Evolutionary conservation across 2,329 filamentous ascomycete genomes (phyloP), one percentile per base, ranked within the genome.

Genomic region (Fusarium coffeatum): DNA sequence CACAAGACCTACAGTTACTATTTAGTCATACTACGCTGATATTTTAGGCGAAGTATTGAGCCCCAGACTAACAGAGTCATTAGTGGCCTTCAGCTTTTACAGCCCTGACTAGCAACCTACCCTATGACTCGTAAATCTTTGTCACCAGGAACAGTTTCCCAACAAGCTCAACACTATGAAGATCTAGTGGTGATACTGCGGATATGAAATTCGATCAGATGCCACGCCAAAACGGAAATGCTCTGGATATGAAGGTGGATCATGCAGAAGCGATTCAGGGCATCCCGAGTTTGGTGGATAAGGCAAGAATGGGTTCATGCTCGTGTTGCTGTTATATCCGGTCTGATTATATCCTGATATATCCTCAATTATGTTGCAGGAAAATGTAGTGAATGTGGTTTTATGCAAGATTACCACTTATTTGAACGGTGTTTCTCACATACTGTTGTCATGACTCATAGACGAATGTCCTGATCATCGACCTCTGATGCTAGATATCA

Each of bases 361-460:
- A 42, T 41, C 49, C 49, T 18, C 32, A 51, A 11, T 18, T 20
- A 20, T n/a, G 20, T 11, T 27, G 10, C 11, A 12, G n/a, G 27
- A 41, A 20, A n/a, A 27, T 42, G 7, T 20, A 23, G 6, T 16
- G 32, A 22, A 22, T 22, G 23, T 10, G 34, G 8, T 42, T 51
- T 13, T n/a, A 16, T 27, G 11, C 18, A 28, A 51, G 18, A 51
- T 41, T 20, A 22, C 18, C 34, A n/a, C 4, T 6, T 25, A 42
- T 28, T 18, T 15, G n/a, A 30, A 22, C 12, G 12, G 18, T 30
- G 9, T 12, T 20, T 47, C 28, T 45, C 16, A 48, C 28, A 43
- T 12, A 13, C 22, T 59, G 57, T 45, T 15, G 48, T 72, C 58
- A 72, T 72, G 69, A 72, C 55, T 72, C 69, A 72, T 72, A 45